A percentile compares a stretch with the other conserved stretches of the same genome.
Conservation (phyloP, 2,329 filamentous ascomycete species). For the Clonostachys sp. region DNA sequence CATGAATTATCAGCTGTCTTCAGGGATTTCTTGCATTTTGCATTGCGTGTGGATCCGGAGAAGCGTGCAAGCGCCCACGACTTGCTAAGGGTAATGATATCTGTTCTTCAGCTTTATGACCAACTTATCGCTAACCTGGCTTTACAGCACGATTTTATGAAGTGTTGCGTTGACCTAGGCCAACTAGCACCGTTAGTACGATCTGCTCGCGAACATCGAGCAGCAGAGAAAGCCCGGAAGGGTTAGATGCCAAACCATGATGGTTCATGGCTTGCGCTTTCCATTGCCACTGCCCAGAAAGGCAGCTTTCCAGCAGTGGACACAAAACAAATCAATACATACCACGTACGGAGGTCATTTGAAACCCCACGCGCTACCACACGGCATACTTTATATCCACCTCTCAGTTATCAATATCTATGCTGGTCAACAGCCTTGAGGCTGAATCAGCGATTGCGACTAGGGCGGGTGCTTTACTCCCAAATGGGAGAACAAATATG, state of each 20-base stretch:
- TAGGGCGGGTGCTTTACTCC: not conserved
- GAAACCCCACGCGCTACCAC: no score
- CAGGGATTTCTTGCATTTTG: constrained; percentile 87
- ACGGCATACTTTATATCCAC: no score
- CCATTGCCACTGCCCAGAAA: not conserved
- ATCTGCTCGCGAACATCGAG: constrained; percentile 78
- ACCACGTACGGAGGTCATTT: no score
- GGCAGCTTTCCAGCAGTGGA: no score
- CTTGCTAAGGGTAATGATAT: constrained; percentile 73
- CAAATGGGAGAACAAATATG: not conserved
- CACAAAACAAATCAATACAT: no score
- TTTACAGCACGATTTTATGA: constrained; percentile 74
- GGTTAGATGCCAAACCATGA: constrained; percentile 15
- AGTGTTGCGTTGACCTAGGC: constrained; percentile 65
- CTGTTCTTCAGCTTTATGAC: constrained; percentile 1
- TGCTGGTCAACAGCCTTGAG: no score
- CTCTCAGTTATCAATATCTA: no score
- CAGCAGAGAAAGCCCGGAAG: constrained; percentile 77
- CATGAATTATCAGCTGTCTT: constrained; percentile 77
- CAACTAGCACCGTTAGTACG: constrained; percentile 84
- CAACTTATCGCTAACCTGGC: constrained; percentile 16
- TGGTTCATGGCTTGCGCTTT: constrained; percentile 2
- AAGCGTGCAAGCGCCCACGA: constrained; percentile 95
- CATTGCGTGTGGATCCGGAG: constrained; percentile 93
- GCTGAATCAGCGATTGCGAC: no score